A percentile compares a stretch with the other conserved stretches of the same genome.
Evolutionary conservation across 208 protist species (phyloP).

Genomic region (Trypanosoma cruzi): DNA sequence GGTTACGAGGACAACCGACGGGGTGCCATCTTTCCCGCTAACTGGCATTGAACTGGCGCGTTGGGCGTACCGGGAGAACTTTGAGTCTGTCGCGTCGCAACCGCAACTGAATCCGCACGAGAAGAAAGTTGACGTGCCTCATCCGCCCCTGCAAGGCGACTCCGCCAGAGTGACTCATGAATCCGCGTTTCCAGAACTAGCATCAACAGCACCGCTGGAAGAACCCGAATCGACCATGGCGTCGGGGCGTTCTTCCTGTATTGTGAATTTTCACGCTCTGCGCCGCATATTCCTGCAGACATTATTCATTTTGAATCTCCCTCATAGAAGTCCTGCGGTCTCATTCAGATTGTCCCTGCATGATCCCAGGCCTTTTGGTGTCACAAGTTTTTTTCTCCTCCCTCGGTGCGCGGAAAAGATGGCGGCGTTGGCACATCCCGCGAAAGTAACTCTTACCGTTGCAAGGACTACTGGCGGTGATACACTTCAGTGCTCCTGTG

Average conservation of each 20-base stretch:
- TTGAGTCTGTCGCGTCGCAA: constrained; percentile 10
- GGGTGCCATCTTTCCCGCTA: constrained; percentile 5
- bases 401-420: constrained; percentile 25
- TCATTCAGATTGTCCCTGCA: constrained; percentile 29
- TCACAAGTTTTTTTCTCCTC: constrained; percentile 29
- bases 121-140: background rate
- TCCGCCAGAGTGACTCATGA: background rate
- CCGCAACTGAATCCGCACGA: background rate
- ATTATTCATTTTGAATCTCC: constrained; percentile 37
- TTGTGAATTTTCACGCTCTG: constrained; percentile 16
- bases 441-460: constrained; percentile 20
- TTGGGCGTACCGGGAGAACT: constrained; percentile 20
- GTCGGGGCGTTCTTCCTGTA: background rate
- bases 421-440: constrained; percentile 12
- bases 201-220: background rate
- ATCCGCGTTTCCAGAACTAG: background rate
- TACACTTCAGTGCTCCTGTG: constrained; percentile 16
- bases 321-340: constrained; percentile 36
- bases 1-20: background rate
- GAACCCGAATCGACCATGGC: background rate
- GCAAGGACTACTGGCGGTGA: background rate
- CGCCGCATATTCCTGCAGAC: constrained; percentile 36
- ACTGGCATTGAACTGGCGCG: constrained; percentile 25
- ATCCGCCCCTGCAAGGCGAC: background rate
- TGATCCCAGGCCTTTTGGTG: constrained; percentile 20